phyloP scores from a whole-genome alignment of 345 rosid genomes.

The Mangifera indica region DNA sequence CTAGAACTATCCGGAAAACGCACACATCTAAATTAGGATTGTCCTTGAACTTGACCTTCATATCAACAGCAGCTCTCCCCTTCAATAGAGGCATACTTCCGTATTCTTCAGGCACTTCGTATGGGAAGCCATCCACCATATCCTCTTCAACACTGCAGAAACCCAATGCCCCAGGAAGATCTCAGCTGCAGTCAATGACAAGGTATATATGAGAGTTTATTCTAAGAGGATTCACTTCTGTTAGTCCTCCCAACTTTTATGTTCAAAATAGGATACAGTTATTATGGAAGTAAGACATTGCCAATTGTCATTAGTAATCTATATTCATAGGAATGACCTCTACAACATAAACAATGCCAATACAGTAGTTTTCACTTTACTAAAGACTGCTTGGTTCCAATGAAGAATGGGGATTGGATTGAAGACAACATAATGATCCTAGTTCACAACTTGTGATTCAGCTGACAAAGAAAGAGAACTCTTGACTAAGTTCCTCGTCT shows the following conservation, averaged over 20 bases:
- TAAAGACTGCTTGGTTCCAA: background rate
- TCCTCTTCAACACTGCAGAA: conserved; percentile 99
- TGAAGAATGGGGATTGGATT: background rate
- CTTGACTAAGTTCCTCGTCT: background rate
- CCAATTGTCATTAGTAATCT: background rate
- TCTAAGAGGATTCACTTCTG: conserved; percentile 36
- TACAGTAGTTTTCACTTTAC: background rate
- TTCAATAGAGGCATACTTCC: conserved; percentile 82
- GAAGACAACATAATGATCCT: background rate
- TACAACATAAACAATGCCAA: background rate
- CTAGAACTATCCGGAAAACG: conserved; percentile 84
- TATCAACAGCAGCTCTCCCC: conserved; percentile 93
- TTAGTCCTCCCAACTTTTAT: conserved; percentile 26
- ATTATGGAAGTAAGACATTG: background rate
- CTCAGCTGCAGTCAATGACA: conserved; percentile 99
- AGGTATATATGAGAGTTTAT: conserved; percentile 66
- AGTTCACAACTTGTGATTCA: background rate
- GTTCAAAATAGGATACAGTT: conserved; percentile 15
- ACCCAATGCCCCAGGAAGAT: conserved; percentile 99
- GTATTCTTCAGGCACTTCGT: conserved; percentile 86
- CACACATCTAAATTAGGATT: conserved; percentile 83
- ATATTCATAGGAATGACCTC: background rate
- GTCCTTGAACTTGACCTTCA: conserved; percentile 98
- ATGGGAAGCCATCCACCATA: conserved; percentile 95
- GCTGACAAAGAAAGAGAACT: background rate